Evolutionary conservation across 345 rosid genomes (phyloP), one percentile per base, ranked within the genome.

Genomic region (Rhodamnia argentea): DNA sequence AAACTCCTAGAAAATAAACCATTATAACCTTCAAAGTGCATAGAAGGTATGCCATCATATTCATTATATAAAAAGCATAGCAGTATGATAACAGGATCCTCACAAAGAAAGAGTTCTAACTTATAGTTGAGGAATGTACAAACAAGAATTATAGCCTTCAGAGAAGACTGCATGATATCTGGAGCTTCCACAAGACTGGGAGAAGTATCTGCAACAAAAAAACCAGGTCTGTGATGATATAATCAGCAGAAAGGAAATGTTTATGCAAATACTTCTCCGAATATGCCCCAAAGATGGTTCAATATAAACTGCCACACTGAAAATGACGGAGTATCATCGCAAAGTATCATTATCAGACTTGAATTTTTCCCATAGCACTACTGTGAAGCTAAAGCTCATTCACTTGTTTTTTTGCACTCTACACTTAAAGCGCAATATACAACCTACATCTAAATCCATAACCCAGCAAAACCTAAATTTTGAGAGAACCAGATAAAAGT

Each of bases 71-170:
- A 47, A 70, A 70, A 70, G 81, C 81, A 70, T 9, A 70, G 81
- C 81, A 70, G 47, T 1, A 70, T 18, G 24, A 70, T 18, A 70
- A 84, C 52, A 84, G 53, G 76, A 86, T n/a, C 52, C 26, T 44
- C 81, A 53, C 29, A 87, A 59, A 56, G 29, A 86, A 54, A 76
- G 85, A 86, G 74, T 64, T 88, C 47, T 70, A 70, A 70, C 81
- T 70, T 85, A 86, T 37, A 88, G 93, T 90, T 78, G 87, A 93
- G 96, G 89, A 91, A 94, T 93, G 95, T 95, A 96, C 99, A 96
- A 93, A 97, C 99, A 93, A 97, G 96, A 91, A 97, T 91, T 94
- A 95, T 86, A 88, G 98, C 93, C 93, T 91, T 92, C n/a, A 95
- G 90, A 90, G 86, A 89, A 76, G 94, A 91, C 62, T 89, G 91